Evolutionary conservation across 2,329 filamentous ascomycete species (phyloP).

Genomic region (Cryphonectria radicalis): DNA sequence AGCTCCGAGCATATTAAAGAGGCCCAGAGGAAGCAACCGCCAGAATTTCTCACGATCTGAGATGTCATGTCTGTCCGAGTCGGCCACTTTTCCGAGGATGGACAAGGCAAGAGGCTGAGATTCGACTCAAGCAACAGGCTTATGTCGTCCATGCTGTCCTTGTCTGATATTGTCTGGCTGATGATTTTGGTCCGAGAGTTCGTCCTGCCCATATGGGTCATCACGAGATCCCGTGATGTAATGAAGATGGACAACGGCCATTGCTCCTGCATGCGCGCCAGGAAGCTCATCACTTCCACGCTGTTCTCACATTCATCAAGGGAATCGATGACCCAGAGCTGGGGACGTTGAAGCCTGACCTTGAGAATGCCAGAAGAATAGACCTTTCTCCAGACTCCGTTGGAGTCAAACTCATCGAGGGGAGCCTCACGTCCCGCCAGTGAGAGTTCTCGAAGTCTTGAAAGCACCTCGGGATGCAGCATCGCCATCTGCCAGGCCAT

Average conservation of each 20-base stretch:
- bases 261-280: conserved; percentile 32
- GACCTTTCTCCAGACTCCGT: conserved; percentile 36
- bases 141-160: conserved; percentile 35
- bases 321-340: conserved; percentile 41
- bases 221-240: conserved; percentile 34
- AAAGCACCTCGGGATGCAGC: conserved; percentile 32
- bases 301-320: conserved; percentile 38
- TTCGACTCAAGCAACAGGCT: conserved; percentile 33
- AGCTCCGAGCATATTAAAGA: conserved; percentile 36
- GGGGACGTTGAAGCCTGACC: conserved; percentile 30
- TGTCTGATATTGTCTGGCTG: conserved; percentile 32
- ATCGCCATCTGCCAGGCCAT: conserved; percentile 40
- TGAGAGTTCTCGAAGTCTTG: conserved; percentile 25
- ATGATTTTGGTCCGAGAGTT: conserved; percentile 27
- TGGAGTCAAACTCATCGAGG: conserved; percentile 34
- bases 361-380: conserved; percentile 34
- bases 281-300: conserved; percentile 34
- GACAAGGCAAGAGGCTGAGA: conserved; percentile 32
- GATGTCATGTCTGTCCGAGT: conserved; percentile 25
- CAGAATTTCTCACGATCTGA: conserved; percentile 34
- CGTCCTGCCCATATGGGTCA: conserved; percentile 19
- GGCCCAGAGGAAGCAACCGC: conserved; percentile 40
- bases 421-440: conserved; percentile 29
- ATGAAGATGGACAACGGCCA: conserved; percentile 37
- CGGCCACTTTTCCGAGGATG: conserved; percentile 17